Percentiles rank a stretch among this genome's conserved stretches.
phyloP scores from a whole-genome alignment of 768 basidiomycete genomes.

The Leccinum rimulosum region DNA sequence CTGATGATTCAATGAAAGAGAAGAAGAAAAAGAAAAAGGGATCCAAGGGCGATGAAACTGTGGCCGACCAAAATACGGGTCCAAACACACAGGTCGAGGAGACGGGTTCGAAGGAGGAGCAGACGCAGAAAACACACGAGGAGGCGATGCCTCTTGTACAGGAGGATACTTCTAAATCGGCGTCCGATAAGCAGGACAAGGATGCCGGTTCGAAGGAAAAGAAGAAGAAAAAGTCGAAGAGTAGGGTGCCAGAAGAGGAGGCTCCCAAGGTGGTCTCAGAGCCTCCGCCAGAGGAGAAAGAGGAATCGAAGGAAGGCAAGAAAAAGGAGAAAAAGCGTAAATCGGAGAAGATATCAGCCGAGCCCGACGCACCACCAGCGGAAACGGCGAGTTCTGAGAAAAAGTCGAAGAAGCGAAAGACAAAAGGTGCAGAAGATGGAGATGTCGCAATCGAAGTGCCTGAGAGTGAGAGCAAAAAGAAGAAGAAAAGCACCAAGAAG shows the following conservation, averaged over 20 bases:
- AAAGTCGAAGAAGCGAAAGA: slow-evolving; percentile 37
- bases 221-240: neutral
- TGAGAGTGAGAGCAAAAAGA: slow-evolving; percentile 21
- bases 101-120: slow-evolving; percentile 6
- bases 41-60: neutral
- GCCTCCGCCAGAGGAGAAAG: neutral
- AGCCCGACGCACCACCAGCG: slow-evolving; percentile 13
- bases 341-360: slow-evolving; percentile 19
- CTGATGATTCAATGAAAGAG: slow-evolving; percentile 11
- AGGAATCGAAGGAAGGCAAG: slow-evolving; percentile 6
- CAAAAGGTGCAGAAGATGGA: slow-evolving; percentile 11
- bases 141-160: neutral
- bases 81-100: neutral
- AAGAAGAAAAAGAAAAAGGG: slow-evolving; percentile 18
- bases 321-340: slow-evolving; percentile 21
- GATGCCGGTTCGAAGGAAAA: neutral
- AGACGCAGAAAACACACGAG: slow-evolving; percentile 1
- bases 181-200: slow-evolving; percentile 4
- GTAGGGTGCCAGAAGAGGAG: neutral
- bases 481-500: slow-evolving; percentile 22
- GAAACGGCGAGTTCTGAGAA: slow-evolving; percentile 13
- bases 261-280: neutral
- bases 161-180: neutral
- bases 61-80: neutral
- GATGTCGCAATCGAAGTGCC: slow-evolving; percentile 6